Conservation (phyloP, 1,284 basidiomycete species). For the Violaceomyces palustris region DNA sequence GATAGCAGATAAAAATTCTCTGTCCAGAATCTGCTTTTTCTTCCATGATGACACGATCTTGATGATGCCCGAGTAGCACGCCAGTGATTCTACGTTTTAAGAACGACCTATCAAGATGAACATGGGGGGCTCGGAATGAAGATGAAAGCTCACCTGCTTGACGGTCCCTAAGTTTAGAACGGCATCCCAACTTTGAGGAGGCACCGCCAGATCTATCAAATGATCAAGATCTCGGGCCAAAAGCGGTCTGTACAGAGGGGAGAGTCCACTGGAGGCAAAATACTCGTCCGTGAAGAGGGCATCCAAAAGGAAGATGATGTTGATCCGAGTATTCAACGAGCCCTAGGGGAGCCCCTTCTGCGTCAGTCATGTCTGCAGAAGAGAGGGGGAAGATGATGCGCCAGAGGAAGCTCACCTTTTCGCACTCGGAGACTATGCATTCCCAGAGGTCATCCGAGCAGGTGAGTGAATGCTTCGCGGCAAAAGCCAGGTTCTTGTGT, state of each 20-base stretch:
- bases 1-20: no score
- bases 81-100: no score
- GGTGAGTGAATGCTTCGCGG: conserved; percentile 69
- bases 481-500: conserved; percentile 78
- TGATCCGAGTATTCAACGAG: conserved; percentile 81
- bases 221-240: conserved; percentile 15
- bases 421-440: conserved; percentile 81
- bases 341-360: no score
- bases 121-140: no score
- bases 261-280: conserved; percentile 7
- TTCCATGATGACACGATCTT: no score
- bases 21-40: no score
- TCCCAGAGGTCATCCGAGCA: conserved; percentile 98
- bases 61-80: no score
- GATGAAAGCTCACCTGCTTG: no score
- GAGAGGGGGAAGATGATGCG: no score
- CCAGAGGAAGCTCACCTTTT: no score
- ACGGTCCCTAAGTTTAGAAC: conserved; percentile 17
- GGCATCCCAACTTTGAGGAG: conserved; percentile 17
- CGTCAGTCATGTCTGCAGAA: no score
- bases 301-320: conserved; percentile 86
- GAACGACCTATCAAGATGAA: no score
- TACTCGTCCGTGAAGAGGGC: conserved; percentile 57
- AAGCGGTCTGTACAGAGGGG: conserved; percentile 4
- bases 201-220: conserved; percentile 17